phyloP scores from a whole-genome alignment of 2,329 filamentous ascomycete genomes.

The Epichloe aotearoae region DNA sequence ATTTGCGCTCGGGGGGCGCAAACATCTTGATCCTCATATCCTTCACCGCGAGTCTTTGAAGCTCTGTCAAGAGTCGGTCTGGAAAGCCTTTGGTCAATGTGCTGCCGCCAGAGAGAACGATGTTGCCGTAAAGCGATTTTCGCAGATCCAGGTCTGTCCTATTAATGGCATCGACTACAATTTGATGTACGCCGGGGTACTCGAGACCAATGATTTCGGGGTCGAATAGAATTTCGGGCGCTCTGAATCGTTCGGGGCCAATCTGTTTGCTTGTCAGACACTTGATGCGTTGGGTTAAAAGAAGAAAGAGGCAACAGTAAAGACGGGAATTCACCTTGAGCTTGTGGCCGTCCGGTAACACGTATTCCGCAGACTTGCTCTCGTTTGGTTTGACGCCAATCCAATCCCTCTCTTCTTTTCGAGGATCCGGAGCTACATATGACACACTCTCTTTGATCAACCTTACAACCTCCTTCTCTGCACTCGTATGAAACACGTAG shows the following conservation, averaged over 20 bases:
- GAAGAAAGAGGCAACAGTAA: neutral
- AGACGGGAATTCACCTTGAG: slow-evolving; percentile 50
- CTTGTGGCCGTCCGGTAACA: slow-evolving; percentile 82
- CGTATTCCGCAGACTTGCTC: slow-evolving; percentile 73
- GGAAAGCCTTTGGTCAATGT: slow-evolving; percentile 96
- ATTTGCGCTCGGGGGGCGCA: slow-evolving; percentile 92
- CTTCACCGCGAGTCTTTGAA: slow-evolving; percentile 88
- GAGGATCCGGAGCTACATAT: slow-evolving; percentile 82
- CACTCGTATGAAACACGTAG: slow-evolving; percentile 91
- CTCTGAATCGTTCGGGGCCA: slow-evolving; percentile 86
- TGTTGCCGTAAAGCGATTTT: slow-evolving; percentile 89
- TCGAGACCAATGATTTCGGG: slow-evolving; percentile 94
- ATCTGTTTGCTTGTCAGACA: slow-evolving; percentile 38
- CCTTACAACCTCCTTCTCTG: slow-evolving; percentile 97
- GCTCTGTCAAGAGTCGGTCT: slow-evolving; percentile 79
- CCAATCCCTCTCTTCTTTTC: slow-evolving; percentile 96
- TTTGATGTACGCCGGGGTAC: slow-evolving; percentile 94
- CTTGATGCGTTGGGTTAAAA: neutral
- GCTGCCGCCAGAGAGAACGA: slow-evolving; percentile 90
- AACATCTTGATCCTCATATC: slow-evolving; percentile 99
- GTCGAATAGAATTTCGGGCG: slow-evolving; percentile 94
- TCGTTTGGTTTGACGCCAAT: slow-evolving; percentile 63
- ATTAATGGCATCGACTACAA: slow-evolving; percentile 91
- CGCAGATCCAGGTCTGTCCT: slow-evolving; percentile 91
- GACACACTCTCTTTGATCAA: slow-evolving; percentile 92